Conservation (phyloP, 208 protist genomes). For the Crithidia fasciculata region DNA sequence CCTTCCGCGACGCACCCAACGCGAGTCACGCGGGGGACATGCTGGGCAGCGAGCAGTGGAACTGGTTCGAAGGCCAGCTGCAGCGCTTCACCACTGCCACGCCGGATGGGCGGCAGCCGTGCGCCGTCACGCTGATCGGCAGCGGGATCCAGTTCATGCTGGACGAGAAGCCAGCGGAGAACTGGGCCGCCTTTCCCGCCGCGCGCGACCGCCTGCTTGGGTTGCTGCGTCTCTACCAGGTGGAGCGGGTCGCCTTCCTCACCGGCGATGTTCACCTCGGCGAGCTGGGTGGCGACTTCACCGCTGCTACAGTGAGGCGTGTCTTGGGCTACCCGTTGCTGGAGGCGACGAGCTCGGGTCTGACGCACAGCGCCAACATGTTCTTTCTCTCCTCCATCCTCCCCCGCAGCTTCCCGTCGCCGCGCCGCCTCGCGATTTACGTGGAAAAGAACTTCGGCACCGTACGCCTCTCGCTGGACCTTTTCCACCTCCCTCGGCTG, state of each 20-base stretch:
- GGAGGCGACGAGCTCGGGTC: constrained; percentile 83
- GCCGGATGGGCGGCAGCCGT: constrained; percentile 36
- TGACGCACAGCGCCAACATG: constrained; percentile 76
- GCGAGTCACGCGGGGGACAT: constrained; percentile 69
- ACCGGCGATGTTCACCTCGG: constrained; percentile 88
- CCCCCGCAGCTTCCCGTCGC: constrained; percentile 45
- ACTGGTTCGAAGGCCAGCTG: constrained; percentile 68
- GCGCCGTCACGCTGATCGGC: constrained; percentile 72
- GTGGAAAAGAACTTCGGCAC: constrained; percentile 78
- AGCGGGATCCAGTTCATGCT: constrained; percentile 80
- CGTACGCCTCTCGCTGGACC: constrained; percentile 45
- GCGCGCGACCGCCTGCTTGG: constrained; percentile 62
- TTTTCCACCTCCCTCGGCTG: constrained; percentile 15
- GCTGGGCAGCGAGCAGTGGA: constrained; percentile 83
- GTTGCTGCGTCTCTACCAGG: constrained; percentile 44
- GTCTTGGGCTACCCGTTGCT: constrained; percentile 71
- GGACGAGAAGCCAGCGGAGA: constrained; percentile 80
- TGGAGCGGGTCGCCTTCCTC: constrained; percentile 76
- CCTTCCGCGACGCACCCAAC: constrained; percentile 64
- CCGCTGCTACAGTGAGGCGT: constrained; percentile 29
- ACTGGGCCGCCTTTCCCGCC: constrained; percentile 72
- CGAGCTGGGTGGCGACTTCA: constrained; percentile 73
- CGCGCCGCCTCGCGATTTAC: constrained; percentile 62
- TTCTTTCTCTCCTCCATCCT: constrained; percentile 54
- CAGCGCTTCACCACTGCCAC: constrained; percentile 32